These are phyloP conservation scores for Brasilioporus rufonigricans DNA, from an alignment of 768 basidiomycete species.

Conservation along the genomic window DNA sequence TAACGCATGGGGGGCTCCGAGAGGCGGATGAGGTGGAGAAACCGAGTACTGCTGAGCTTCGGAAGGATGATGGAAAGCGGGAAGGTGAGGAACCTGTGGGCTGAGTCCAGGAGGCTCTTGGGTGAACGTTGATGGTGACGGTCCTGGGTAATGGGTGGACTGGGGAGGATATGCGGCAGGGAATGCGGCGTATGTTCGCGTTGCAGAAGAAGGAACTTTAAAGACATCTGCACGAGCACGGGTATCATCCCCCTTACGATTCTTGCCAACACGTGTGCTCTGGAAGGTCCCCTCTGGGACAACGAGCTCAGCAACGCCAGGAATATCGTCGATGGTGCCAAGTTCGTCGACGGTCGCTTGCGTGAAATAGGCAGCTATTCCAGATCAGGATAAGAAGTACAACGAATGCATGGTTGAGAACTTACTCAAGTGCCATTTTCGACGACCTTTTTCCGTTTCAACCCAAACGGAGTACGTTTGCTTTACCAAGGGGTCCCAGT, in stretches of 20 bases:
- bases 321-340: constrained; percentile 67
- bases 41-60: constrained; percentile 30
- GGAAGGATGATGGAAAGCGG: constrained; percentile 17
- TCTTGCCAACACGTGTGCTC: constrained; percentile 61
- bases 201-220: constrained; percentile 30
- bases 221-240: constrained; percentile 32
- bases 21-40: constrained; percentile 23
- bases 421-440: constrained; percentile 85
- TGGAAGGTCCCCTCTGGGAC: constrained; percentile 69
- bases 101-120: constrained; percentile 26
- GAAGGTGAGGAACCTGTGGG: constrained; percentile 23
- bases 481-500: constrained; percentile 73
- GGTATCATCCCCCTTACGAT: constrained; percentile 42
- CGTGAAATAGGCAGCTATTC: constrained; percentile 78
- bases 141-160: constrained; percentile 22
- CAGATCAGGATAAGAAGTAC: constrained; percentile 20
- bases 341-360: constrained; percentile 71
- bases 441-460: constrained; percentile 56
- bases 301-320: constrained; percentile 52
- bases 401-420: constrained; percentile 8
- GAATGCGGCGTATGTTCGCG: constrained; percentile 44
- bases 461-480: constrained; percentile 85
- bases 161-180: constrained; percentile 33
- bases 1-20: constrained; percentile 22
- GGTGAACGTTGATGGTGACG: constrained; percentile 18